phyloP scores from a whole-genome alignment of 169 alveolate genomes.

The Cryptosporidium felis region DNA sequence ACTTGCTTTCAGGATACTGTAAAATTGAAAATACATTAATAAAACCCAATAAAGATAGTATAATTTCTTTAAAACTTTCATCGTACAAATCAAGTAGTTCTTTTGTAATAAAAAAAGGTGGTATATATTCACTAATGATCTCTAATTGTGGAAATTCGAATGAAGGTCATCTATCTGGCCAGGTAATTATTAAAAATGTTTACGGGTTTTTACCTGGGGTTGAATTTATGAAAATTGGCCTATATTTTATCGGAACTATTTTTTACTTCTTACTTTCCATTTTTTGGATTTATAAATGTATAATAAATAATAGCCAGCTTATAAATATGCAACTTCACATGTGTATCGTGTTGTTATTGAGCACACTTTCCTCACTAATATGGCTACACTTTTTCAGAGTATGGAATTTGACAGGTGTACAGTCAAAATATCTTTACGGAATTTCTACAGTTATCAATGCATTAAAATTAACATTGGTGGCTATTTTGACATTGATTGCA shows the following conservation, averaged over 20 bases:
- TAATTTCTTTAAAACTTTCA: neutral
- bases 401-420: slow-evolving; percentile 22
- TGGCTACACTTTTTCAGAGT: neutral
- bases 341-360: neutral
- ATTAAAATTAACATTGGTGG: slow-evolving; percentile 1
- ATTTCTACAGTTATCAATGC: neutral
- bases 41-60: neutral
- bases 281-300: slow-evolving; percentile 38
- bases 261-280: neutral
- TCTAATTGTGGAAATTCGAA: slow-evolving; percentile 36
- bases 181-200: slow-evolving; percentile 12
- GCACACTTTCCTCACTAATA: neutral
- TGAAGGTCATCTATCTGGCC: neutral
- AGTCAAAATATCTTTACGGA: neutral
- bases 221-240: slow-evolving; percentile 20
- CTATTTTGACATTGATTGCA: slow-evolving; percentile 32
- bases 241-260: neutral
- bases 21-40: slow-evolving; percentile 13
- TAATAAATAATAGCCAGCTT: slow-evolving; percentile 10
- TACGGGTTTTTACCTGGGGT: slow-evolving; percentile 47
- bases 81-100: neutral
- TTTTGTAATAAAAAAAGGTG: neutral
- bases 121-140: slow-evolving; percentile 7
- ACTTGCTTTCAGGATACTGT: neutral
- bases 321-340: slow-evolving; percentile 5